Evolutionary conservation across 1,284 basidiomycete genomes (phyloP).

Genomic region (Puccinia hordei): DNA sequence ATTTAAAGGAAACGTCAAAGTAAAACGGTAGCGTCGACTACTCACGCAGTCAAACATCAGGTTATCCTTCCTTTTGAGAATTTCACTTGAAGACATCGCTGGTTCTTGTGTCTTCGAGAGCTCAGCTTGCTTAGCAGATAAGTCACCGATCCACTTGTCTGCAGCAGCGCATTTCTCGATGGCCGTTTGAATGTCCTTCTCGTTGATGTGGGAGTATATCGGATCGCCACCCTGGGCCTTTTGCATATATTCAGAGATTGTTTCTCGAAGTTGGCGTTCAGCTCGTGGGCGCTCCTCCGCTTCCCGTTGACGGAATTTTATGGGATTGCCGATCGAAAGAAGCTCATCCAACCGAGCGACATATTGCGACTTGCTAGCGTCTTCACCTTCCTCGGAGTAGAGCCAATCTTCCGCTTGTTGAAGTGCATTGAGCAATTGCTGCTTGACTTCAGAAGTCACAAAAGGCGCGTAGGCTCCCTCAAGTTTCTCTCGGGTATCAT

Average conservation of each 20-base stretch:
- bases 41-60: conserved; percentile 65
- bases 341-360: conserved; percentile 75
- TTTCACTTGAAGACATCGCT: conserved; percentile 75
- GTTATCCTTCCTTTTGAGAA: conserved; percentile 84
- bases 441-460: conserved; percentile 74
- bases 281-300: conserved; percentile 74
- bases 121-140: conserved; percentile 79
- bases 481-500: conserved; percentile 86
- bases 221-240: conserved; percentile 80
- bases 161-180: conserved; percentile 68
- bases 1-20: too few species aligned
- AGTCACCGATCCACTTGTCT: conserved; percentile 91
- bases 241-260: conserved; percentile 76
- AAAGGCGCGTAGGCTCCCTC: conserved; percentile 78
- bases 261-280: conserved; percentile 75
- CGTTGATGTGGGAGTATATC: conserved; percentile 80
- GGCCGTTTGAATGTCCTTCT: conserved; percentile 69
- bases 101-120: conserved; percentile 81
- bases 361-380: conserved; percentile 87
- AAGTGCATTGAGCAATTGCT: conserved; percentile 70
- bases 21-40: not conserved
- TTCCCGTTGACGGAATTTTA: conserved; percentile 78
- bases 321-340: conserved; percentile 79
- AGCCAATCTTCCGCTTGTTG: conserved; percentile 88
- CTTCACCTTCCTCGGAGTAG: conserved; percentile 91